Conservation (phyloP, 805 yeast species). For the Teunomyces atbi region DNA sequence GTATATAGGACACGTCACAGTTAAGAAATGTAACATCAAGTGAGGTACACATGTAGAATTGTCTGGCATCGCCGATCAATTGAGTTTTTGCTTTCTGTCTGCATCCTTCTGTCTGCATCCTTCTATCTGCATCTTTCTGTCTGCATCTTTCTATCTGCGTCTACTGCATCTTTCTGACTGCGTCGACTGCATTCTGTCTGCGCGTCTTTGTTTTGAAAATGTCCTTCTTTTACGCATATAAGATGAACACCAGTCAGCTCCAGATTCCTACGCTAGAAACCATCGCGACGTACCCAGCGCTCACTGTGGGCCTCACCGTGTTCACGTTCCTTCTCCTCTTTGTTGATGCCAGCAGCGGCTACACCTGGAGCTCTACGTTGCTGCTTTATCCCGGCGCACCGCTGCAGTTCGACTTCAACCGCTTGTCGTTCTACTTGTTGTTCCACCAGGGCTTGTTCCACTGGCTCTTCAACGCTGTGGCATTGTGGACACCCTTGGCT, state of each 20-base stretch:
- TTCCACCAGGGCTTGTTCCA: constrained; percentile 65
- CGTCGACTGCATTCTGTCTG: background rate
- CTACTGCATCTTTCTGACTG: background rate
- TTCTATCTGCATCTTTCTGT: background rate
- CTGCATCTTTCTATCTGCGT: background rate
- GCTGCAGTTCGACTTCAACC: constrained; percentile 42
- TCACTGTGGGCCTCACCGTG: constrained; percentile 58
- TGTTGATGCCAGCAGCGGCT: constrained; percentile 24
- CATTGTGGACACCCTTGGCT: constrained; percentile 58
- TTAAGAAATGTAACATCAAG: background rate
- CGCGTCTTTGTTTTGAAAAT: background rate
- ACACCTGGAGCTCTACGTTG: constrained; percentile 33
- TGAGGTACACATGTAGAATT: too few relatives aligned
- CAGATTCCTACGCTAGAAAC: constrained; percentile 2
- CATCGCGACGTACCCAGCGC: constrained; percentile 46
- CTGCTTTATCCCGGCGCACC: constrained; percentile 58
- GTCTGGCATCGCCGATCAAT: too few relatives aligned
- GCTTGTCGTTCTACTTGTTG: constrained; percentile 70
- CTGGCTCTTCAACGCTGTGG: constrained; percentile 55
- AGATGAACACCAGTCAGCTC: background rate
- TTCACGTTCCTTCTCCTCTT: constrained; percentile 50
- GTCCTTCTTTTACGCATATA: background rate
- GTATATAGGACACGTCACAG: background rate
- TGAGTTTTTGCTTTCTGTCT: too few relatives aligned
- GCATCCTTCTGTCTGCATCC: background rate